Conservation (phyloP, 2,329 filamentous ascomycete species). For the Chaetothyriales sp. region DNA sequence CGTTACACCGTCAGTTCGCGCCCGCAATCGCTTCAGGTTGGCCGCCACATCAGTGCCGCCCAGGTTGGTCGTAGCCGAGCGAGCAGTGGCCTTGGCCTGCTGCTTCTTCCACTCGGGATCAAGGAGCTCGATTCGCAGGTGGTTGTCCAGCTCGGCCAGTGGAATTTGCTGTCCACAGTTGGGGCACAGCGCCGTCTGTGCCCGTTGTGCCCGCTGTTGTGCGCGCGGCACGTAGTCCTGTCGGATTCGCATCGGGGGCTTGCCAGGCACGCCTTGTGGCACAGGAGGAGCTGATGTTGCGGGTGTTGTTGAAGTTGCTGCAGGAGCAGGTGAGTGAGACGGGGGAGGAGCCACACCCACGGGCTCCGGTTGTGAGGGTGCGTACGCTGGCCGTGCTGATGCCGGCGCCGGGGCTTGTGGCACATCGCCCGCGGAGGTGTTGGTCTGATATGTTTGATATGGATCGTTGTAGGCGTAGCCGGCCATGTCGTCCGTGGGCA, state of each 20-base stretch:
- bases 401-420: slow-evolving; percentile 19
- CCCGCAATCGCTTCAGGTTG: slow-evolving; percentile 87
- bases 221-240: slow-evolving; percentile 84
- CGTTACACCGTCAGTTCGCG: slow-evolving; percentile 68
- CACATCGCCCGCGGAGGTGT: slow-evolving; percentile 14
- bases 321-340: slow-evolving; percentile 16
- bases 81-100: slow-evolving; percentile 71
- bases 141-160: slow-evolving; percentile 71
- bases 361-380: slow-evolving; percentile 19
- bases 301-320: slow-evolving; percentile 53
- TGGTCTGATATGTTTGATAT: slow-evolving; percentile 27
- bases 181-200: slow-evolving; percentile 60
- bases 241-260: slow-evolving; percentile 66
- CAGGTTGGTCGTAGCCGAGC: slow-evolving; percentile 72
- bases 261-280: slow-evolving; percentile 19
- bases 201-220: slow-evolving; percentile 50
- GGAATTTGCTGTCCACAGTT: slow-evolving; percentile 88
- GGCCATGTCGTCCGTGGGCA: slow-evolving; percentile 58
- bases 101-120: slow-evolving; percentile 95
- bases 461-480: slow-evolving; percentile 37
- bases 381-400: slow-evolving; percentile 18
- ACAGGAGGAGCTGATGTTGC: slow-evolving; percentile 48
- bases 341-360: slow-evolving; percentile 8
- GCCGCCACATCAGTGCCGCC: slow-evolving; percentile 77
- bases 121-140: slow-evolving; percentile 87